Evolutionary conservation across 495 filamentous ascomycete genomes (phyloP).

Genomic region (Copromyces sp.): DNA sequence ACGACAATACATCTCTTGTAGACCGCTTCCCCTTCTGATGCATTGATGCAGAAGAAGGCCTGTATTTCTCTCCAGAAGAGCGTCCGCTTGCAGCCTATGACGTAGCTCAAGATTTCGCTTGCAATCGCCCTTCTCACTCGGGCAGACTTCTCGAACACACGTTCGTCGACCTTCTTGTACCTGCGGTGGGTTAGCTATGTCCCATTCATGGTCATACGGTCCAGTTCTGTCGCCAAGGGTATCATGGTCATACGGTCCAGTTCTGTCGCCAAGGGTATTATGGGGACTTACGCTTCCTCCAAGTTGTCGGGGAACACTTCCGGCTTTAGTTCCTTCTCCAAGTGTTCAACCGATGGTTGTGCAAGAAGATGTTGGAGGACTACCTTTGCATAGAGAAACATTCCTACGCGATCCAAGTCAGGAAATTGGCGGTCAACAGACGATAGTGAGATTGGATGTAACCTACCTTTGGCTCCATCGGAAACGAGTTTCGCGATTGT

Average conservation of each 20-base stretch:
- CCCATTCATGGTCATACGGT: too few relatives aligned
- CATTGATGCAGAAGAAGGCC: not conserved
- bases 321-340: not conserved
- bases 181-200: not conserved
- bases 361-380: not conserved
- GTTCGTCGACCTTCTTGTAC: not conserved
- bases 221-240: too few relatives aligned
- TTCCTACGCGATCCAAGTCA: not conserved
- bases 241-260: too few relatives aligned
- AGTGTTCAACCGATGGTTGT: not conserved
- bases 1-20: not conserved
- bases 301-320: not conserved
- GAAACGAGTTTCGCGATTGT: not conserved
- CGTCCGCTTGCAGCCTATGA: not conserved
- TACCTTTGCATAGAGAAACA: not conserved
- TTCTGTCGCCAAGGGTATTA: too few relatives aligned
- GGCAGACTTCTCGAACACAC: not conserved
- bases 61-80: not conserved
- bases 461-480: not conserved
- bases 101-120: not conserved
- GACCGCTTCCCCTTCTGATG: not conserved
- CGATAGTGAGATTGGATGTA: not conserved
- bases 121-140: not conserved
- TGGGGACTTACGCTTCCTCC: not conserved
- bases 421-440: not conserved